Percentiles rank a stretch among this genome's conserved stretches.
These are phyloP conservation scores for Solanum sitiens DNA, from an alignment of 257 asterid genomes.

Conservation along the genomic window DNA sequence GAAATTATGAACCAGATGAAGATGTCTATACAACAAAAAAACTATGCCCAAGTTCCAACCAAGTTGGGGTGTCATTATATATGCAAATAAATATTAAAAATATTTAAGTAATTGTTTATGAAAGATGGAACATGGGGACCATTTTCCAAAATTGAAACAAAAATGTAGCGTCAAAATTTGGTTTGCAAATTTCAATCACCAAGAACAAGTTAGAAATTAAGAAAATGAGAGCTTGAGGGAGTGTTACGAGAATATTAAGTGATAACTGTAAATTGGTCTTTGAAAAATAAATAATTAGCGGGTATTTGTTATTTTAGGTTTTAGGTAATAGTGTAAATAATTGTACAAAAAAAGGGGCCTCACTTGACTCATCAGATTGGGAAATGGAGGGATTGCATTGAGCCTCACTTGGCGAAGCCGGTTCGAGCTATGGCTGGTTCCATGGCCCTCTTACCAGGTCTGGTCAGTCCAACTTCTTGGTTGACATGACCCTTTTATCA, in stretches of 20 bases:
- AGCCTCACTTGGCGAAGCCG: not conserved
- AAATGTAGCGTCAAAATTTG: not conserved
- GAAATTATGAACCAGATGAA: not conserved
- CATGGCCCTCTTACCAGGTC: not conserved
- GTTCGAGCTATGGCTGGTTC: not conserved
- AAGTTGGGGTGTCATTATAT: not conserved
- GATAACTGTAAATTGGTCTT: not conserved
- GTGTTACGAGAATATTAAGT: not conserved
- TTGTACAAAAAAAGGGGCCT: not conserved
- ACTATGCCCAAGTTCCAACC: not conserved
- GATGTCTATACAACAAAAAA: not conserved
- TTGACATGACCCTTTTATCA: not conserved
- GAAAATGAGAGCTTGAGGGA: not conserved
- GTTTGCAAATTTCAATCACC: not conserved
- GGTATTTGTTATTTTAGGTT: not conserved
- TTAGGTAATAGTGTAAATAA: not conserved
- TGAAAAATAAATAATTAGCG: not conserved
- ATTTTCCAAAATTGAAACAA: not conserved
- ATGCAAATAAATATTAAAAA: not conserved
- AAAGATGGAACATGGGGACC: not conserved
- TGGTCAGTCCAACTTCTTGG: not conserved
- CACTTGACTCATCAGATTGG: not conserved
- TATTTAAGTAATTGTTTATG: not conserved
- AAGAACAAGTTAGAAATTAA: not conserved
- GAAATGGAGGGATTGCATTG: not conserved